phyloP scores from a whole-genome alignment of 2,329 filamentous ascomycete genomes.

The Diaporthe ilicicola region DNA sequence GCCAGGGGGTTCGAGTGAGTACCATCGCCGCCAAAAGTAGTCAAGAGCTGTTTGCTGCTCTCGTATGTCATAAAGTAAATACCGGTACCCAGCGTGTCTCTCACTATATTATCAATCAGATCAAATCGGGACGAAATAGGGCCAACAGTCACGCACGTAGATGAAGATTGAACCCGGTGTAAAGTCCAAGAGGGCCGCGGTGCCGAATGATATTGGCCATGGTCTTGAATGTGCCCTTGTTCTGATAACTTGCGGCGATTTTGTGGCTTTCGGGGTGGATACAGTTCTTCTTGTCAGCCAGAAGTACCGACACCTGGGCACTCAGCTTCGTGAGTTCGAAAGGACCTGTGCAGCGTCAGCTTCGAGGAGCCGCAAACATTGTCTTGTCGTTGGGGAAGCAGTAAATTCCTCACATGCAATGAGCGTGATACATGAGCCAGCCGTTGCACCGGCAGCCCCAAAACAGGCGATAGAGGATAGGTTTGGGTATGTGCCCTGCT shows the following conservation, averaged over 20 bases:
- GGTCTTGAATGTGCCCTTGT: conserved; percentile 79
- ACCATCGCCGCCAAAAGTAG: conserved; percentile 74
- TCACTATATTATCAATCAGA: conserved; percentile 57
- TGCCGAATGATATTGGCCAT: conserved; percentile 81
- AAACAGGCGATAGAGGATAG: conserved; percentile 79
- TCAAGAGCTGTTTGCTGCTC: conserved; percentile 82
- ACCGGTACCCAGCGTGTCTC: conserved; percentile 83
- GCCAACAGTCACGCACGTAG: conserved; percentile 66
- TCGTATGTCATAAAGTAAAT: conserved; percentile 94
- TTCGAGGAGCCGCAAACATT: neutral
- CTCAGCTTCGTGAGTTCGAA: conserved; percentile 92
- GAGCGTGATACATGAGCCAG: conserved; percentile 80
- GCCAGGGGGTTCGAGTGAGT: conserved; percentile 82
- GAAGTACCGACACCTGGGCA: conserved; percentile 83
- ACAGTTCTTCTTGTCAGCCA: conserved; percentile 66
- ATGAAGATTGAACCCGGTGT: conserved; percentile 83
- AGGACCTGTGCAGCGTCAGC: conserved; percentile 61
- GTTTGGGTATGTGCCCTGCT: conserved; percentile 74
- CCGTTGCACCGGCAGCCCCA: conserved; percentile 78
- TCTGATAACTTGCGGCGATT: conserved; percentile 75
- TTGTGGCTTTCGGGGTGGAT: conserved; percentile 60
- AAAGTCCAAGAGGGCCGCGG: conserved; percentile 76
- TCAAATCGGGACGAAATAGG: neutral
- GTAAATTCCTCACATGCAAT: conserved; percentile 70
- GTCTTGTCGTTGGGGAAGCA: neutral